Evolutionary conservation across 257 asterid species (phyloP), one percentile per base, ranked within the genome.

Genomic region (Anisodus acutangulus): DNA sequence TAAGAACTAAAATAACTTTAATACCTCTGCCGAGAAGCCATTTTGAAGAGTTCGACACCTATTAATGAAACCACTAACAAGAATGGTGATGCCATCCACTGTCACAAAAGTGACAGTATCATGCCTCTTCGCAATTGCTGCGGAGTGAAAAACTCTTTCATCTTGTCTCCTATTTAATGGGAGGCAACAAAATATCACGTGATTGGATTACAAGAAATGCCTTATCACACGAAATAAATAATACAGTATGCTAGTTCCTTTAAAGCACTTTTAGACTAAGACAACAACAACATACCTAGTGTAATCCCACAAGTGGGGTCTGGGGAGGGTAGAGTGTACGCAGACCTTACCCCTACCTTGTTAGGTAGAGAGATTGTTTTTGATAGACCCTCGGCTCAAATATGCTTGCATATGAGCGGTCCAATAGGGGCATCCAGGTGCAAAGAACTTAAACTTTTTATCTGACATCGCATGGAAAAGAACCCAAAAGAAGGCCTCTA

Each of bases 11-110:
- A 13, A 78, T 45, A 70, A 70, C 26, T 43, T 71, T 45, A 80
- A 54, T 86, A 93, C 98, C 98, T 91, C 92, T 15, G 26, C 17
- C 19, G 92, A 80, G 89, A 95, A 91, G 62, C 98, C 97, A 87
- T 89, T 92, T 63, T 87, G 82, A 41, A 89, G 89, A 12, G 98
- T 89, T 57, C 86, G 92, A 35, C 86, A 53, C 89, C 82, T 89
- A 82, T 91, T 92, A 78, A 95, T 88, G 69, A 82, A 84, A 72
- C 97, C 98, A 37, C 84, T 79, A 82, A 92, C 49, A 88, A 85
- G 58, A 85, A 95, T 59, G 51, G 90, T 82, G 85, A 91, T 87
- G 91, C 93, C 95, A 86, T 95, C 98, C 59, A 41, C 84, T 51
- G 97, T 87, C 85, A 80, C 85, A 81, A 95, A 89, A 66, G 95